phyloP scores from a whole-genome alignment of 1,284 basidiomycete species.

The Athelia sp. region DNA sequence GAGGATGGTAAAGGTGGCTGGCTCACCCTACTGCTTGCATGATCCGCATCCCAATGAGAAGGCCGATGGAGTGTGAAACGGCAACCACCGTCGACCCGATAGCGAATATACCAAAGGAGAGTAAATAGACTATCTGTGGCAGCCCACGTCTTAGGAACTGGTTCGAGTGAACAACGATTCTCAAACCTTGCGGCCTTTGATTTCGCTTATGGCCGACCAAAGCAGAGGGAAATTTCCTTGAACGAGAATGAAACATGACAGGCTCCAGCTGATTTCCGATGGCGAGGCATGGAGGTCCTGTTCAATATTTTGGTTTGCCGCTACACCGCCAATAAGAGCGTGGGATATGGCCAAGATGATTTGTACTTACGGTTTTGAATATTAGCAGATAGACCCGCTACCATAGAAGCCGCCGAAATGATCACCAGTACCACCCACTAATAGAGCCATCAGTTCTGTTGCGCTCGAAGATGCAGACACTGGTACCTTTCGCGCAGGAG shows the following conservation, averaged over 20 bases:
- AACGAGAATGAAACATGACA: constrained; percentile 78
- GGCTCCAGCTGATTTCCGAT: constrained; percentile 65
- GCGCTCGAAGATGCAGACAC: constrained; percentile 4
- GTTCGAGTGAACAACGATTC: constrained; percentile 3
- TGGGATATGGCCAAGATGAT: constrained; percentile 15
- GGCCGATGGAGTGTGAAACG: constrained; percentile 50
- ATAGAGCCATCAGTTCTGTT: not conserved
- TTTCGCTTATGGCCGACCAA: constrained; percentile 74
- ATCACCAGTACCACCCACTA: constrained; percentile 54
- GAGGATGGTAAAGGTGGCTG: not conserved
- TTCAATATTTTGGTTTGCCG: constrained; percentile 66
- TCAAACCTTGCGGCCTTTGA: constrained; percentile 74
- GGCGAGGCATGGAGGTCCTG: constrained; percentile 59
- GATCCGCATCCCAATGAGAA: constrained; percentile 71
- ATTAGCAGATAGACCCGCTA: constrained; percentile 64
- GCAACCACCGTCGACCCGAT: constrained; percentile 65
- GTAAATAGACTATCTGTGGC: constrained; percentile 58
- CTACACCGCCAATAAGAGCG: constrained; percentile 22
- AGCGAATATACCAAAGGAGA: constrained; percentile 56
- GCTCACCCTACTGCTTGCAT: constrained; percentile 63
- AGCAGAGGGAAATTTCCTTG: constrained; percentile 67
- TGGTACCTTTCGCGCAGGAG: constrained; percentile 58
- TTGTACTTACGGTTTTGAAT: constrained; percentile 60
- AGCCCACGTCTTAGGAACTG: not conserved
- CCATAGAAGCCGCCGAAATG: constrained; percentile 56